Conservation (phyloP, 2,329 filamentous ascomycete species). For the Colletotrichum plurivorum region DNA sequence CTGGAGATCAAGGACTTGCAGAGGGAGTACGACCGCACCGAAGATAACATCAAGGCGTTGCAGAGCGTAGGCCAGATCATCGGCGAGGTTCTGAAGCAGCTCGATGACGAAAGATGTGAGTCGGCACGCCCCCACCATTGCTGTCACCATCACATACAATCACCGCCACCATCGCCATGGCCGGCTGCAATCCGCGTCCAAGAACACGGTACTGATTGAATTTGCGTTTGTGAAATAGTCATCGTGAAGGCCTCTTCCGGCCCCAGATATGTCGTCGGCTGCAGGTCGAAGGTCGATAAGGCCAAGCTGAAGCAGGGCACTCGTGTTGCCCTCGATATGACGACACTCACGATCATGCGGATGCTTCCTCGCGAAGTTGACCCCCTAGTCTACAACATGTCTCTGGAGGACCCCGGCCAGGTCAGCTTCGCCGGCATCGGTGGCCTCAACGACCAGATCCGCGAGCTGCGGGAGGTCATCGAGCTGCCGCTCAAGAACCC, state of each 20-base stretch:
- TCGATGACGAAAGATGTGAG: conserved; percentile 98
- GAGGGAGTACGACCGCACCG: conserved; percentile 95
- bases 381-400: conserved; percentile 99
- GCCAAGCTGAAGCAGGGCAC: conserved; percentile 97
- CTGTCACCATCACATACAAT: background rate
- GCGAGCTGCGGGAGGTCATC: conserved; percentile 97
- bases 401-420: conserved; percentile 95
- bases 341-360: conserved; percentile 99
- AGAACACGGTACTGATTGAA: background rate
- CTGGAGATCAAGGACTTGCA: conserved; percentile 96
- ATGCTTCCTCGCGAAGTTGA: conserved; percentile 99
- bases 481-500: conserved; percentile 98
- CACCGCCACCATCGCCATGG: background rate
- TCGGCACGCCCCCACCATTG: conserved; percentile 41
- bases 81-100: conserved; percentile 97
- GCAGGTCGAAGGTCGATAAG: conserved; percentile 98
- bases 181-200: background rate
- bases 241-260: conserved; percentile 99
- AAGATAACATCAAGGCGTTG: conserved; percentile 99
- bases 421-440: conserved; percentile 98
- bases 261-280: conserved; percentile 97
- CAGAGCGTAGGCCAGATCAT: conserved; percentile 99
- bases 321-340: conserved; percentile 98
- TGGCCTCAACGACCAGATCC: conserved; percentile 97
- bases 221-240: conserved; percentile 67